These are phyloP conservation scores for Intubia oerlemansii DNA, from an alignment of 2,329 filamentous ascomycete genomes.

Conservation along the genomic window DNA sequence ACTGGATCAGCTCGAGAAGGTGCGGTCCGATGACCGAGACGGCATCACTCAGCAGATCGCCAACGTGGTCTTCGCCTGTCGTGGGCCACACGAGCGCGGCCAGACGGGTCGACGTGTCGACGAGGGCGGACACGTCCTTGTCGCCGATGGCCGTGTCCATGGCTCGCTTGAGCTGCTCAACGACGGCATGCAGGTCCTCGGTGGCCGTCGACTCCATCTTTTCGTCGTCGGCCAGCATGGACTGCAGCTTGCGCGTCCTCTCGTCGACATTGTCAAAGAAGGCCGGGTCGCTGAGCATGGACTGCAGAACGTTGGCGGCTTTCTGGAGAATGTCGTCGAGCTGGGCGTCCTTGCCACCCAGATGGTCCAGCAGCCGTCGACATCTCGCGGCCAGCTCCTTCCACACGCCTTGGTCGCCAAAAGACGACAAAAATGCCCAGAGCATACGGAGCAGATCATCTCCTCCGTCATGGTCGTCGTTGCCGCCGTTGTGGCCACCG, in stretches of 20 bases:
- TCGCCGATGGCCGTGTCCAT: conserved; percentile 50
- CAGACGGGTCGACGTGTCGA: conserved; percentile 45
- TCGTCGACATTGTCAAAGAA: conserved; percentile 66
- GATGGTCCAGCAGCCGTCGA: conserved; percentile 38
- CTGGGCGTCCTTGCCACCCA: conserved; percentile 47
- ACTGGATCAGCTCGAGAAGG: conserved; percentile 57
- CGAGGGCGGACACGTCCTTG: conserved; percentile 45
- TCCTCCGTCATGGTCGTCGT: conserved; percentile 50
- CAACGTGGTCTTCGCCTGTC: conserved; percentile 38
- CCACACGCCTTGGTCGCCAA: conserved; percentile 59
- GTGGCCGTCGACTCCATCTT: neutral
- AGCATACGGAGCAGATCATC: conserved; percentile 55
- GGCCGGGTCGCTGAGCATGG: conserved; percentile 63
- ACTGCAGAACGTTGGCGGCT: conserved; percentile 52
- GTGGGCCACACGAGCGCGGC: conserved; percentile 46
- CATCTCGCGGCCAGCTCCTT: conserved; percentile 48
- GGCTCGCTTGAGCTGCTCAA: conserved; percentile 47
- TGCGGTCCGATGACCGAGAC: conserved; percentile 66
- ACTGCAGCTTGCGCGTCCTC: conserved; percentile 27
- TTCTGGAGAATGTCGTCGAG: conserved; percentile 50
- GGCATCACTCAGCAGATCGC: conserved; percentile 45
- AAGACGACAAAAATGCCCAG: conserved; percentile 60
- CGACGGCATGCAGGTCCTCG: conserved; percentile 51
- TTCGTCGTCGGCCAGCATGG: conserved; percentile 10
- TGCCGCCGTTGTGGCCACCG: no score